Evolutionary conservation across 805 yeast species (phyloP), one percentile per base, ranked within the genome.

Genomic region (Cyberlindnera xishuangbannaensis): DNA sequence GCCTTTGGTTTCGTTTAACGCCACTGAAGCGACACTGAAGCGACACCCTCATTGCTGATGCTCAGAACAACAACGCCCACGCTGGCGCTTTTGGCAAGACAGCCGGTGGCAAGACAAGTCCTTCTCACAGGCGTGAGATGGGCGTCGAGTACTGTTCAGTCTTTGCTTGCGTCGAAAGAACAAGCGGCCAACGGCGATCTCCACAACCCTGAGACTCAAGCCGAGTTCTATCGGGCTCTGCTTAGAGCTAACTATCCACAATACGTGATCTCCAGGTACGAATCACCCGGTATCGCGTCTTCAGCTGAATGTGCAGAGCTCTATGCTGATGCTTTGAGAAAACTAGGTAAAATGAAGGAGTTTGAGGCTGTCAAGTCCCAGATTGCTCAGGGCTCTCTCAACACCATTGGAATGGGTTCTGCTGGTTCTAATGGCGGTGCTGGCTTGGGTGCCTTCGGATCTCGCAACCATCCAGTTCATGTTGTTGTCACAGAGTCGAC

Each of bases 401-500:
- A 15, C 23, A 27, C 36, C 13, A 41, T 36, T 21, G 43, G 42
- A 2, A 25, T 41, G 2, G 43, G 41, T 11, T 40, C 50, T 16
- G n/a, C n/a, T n/a, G n/a, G n/a, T n/a, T n/a, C n/a, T n/a, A n/a
- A n/a, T n/a, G n/a, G n/a, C n/a, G n/a, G n/a, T n/a, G 13, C 25
- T 14, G 27, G 31, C 10, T 29, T 30, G n/a, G 50, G 56, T 36
- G 23, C 51, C 41, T 31, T 51, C 47, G 95, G 95, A 1, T 61
- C 85, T 2, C 71, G 80, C 36, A 60, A 72, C 38, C 95, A 85
- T 41, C 98, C 99, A 2, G 71, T 92, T 25, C 95, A 90, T 58
- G 98, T 92, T n/a, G 72, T 90, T 13, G 83, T 92, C 14, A 76
- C 92, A 15, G 98, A 90, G 55, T 76, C 94, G 18, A 76, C 84